Percentiles rank a stretch among this genome's conserved stretches.
Conservation (phyloP, 108 stramenopile species). For the Cyclostephanos tholiformis region DNA sequence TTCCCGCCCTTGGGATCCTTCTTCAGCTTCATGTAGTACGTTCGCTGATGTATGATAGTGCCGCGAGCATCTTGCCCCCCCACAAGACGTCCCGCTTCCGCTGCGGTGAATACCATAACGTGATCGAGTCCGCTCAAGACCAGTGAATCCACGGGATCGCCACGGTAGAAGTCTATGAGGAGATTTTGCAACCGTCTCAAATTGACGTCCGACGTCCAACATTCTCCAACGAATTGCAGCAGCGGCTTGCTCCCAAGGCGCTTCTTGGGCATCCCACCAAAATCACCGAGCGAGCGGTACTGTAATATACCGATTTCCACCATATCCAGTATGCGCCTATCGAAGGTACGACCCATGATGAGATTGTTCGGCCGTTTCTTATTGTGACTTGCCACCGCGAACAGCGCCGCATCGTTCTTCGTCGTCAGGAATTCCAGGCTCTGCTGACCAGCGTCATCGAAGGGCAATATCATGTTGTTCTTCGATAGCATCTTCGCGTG, state of each 20-base stretch:
- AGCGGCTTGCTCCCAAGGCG: constrained; percentile 84
- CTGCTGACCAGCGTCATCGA: constrained; percentile 79
- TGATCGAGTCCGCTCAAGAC: constrained; percentile 92
- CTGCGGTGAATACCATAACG: constrained; percentile 87
- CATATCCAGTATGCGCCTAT: constrained; percentile 96
- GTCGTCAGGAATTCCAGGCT: constrained; percentile 86
- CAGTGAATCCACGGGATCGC: constrained; percentile 90
- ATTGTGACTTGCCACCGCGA: constrained; percentile 93
- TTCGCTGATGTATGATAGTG: constrained; percentile 75
- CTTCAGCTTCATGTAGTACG: constrained; percentile 83
- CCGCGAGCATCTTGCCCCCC: constrained; percentile 37
- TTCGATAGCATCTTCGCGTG: constrained; percentile 81
- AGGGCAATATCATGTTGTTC: constrained; percentile 87
- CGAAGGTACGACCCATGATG: constrained; percentile 94
- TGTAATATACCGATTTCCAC: constrained; percentile 91
- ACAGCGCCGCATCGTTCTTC: constrained; percentile 95
- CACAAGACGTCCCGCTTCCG: constrained; percentile 37
- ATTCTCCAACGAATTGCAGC: constrained; percentile 92
- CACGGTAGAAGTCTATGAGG: constrained; percentile 95
- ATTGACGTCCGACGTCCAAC: constrained; percentile 81
- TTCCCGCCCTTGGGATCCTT: constrained; percentile 86
- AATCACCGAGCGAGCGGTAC: constrained; percentile 81
- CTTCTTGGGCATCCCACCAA: constrained; percentile 85
- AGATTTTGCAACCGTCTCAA: constrained; percentile 87
- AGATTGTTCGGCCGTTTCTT: constrained; percentile 99